Conservation (phyloP, 2,329 filamentous ascomycete species). For the Penicillium vulpinum region DNA sequence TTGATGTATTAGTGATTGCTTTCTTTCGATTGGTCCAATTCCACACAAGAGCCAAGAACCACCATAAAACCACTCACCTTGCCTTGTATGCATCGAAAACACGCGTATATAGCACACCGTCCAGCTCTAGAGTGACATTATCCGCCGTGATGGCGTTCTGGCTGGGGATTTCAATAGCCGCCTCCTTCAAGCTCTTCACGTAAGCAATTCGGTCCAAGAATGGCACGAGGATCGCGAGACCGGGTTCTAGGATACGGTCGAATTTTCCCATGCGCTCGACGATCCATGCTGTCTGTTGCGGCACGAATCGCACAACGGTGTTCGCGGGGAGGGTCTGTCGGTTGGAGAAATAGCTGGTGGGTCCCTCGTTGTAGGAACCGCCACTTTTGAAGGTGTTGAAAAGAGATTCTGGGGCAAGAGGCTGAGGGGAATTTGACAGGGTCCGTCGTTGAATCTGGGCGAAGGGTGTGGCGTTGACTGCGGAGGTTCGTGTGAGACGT, state of each 20-base stretch:
- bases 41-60: slow-evolving; percentile 3
- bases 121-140: slow-evolving; percentile 94
- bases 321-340: slow-evolving; percentile 75
- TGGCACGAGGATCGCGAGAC: slow-evolving; percentile 82
- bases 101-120: slow-evolving; percentile 91
- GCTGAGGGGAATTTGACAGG: slow-evolving; percentile 32
- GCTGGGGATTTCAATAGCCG: slow-evolving; percentile 92
- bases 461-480: slow-evolving; percentile 20
- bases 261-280: slow-evolving; percentile 99
- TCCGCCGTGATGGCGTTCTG: slow-evolving; percentile 98
- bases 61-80: slow-evolving; percentile 58
- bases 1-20: background rate
- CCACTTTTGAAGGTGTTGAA: slow-evolving; percentile 32
- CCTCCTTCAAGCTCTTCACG: slow-evolving; percentile 95
- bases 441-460: slow-evolving; percentile 29
- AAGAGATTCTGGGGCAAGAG: slow-evolving; percentile 35
- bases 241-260: slow-evolving; percentile 87
- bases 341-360: slow-evolving; percentile 76
- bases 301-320: slow-evolving; percentile 92
- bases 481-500: slow-evolving; percentile 21
- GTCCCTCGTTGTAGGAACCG: slow-evolving; percentile 37
- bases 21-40: background rate
- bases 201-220: slow-evolving; percentile 96
- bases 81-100: slow-evolving; percentile 99
- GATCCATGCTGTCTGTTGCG: slow-evolving; percentile 99